Percentiles rank a stretch among this genome's conserved stretches.
Conservation (phyloP, 1,139 yeast species). For the Spencermartinsiella ligniputridi region DNA sequence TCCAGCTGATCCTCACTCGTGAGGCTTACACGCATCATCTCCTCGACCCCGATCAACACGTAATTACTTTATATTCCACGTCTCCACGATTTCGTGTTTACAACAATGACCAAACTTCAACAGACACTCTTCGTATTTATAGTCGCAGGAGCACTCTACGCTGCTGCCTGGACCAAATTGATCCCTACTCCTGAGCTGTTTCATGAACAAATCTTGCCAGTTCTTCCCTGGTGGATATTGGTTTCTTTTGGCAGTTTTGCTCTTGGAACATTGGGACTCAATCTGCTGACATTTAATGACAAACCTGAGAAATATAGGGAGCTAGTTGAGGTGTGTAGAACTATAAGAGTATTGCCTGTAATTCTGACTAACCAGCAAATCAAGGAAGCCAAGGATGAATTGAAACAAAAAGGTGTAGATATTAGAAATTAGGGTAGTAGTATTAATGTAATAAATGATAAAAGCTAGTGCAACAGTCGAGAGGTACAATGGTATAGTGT, state of each 20-base stretch:
- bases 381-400: constrained; percentile 59
- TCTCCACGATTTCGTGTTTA: neutral
- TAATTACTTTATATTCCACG: no score
- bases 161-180: constrained; percentile 48
- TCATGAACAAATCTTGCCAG: constrained; percentile 56
- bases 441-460: no score
- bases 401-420: constrained; percentile 53
- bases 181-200: constrained; percentile 53
- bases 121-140: constrained; percentile 52
- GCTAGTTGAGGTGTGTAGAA: constrained; percentile 40
- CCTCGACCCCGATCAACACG: no score
- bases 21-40: no score
- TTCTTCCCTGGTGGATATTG: constrained; percentile 67
- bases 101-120: constrained; percentile 63
- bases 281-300: constrained; percentile 67
- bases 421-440: constrained; percentile 27
- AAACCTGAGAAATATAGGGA: constrained; percentile 67
- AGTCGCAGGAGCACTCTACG: constrained; percentile 46
- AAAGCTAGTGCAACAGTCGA: no score
- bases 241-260: constrained; percentile 71
- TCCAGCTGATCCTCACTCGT: no score
- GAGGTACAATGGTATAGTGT: no score
- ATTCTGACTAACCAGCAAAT: constrained; percentile 41
- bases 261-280: constrained; percentile 67
- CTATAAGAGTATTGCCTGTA: neutral